Percentiles rank a stretch among this genome's conserved stretches.
phyloP scores from a whole-genome alignment of 2,329 filamentous ascomycete genomes.

The Didymella pinodella region DNA sequence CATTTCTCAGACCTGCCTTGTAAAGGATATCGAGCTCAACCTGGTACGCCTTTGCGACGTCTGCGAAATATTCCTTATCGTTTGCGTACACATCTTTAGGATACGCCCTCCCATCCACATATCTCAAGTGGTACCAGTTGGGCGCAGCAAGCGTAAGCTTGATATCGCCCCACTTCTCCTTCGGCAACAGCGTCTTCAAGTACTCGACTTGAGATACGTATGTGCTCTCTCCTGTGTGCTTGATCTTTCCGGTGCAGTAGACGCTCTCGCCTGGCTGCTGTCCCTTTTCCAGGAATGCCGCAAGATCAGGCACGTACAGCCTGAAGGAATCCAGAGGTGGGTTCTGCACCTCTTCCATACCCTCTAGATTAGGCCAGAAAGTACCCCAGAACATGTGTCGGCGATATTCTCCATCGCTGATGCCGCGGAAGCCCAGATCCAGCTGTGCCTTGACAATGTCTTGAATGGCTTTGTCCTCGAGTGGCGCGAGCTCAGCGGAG shows the following conservation, averaged over 20 bases:
- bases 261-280: conserved; percentile 63
- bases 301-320: conserved; percentile 66
- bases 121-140: conserved; percentile 72
- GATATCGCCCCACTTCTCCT: conserved; percentile 67
- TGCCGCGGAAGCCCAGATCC: conserved; percentile 65
- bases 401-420: conserved; percentile 73
- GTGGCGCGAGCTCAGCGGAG: conserved; percentile 62
- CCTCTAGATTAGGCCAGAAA: conserved; percentile 60
- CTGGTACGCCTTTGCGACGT: conserved; percentile 54
- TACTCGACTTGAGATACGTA: conserved; percentile 66
- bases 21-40: conserved; percentile 55
- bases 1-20: conserved; percentile 54
- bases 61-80: conserved; percentile 55
- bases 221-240: conserved; percentile 60
- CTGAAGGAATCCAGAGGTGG: conserved; percentile 61
- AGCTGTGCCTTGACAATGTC: conserved; percentile 70
- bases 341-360: conserved; percentile 60
- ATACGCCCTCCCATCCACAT: conserved; percentile 60
- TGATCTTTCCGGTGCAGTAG: conserved; percentile 64
- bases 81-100: conserved; percentile 51
- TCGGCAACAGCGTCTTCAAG: conserved; percentile 64
- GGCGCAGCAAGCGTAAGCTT: conserved; percentile 72
- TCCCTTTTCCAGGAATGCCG: conserved; percentile 65
- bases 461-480: conserved; percentile 71
- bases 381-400: conserved; percentile 62